A percentile compares a stretch with the other conserved stretches of the same genome.
Evolutionary conservation across 148 eudicot species (phyloP).

Genomic region (Persicaria maculosa): DNA sequence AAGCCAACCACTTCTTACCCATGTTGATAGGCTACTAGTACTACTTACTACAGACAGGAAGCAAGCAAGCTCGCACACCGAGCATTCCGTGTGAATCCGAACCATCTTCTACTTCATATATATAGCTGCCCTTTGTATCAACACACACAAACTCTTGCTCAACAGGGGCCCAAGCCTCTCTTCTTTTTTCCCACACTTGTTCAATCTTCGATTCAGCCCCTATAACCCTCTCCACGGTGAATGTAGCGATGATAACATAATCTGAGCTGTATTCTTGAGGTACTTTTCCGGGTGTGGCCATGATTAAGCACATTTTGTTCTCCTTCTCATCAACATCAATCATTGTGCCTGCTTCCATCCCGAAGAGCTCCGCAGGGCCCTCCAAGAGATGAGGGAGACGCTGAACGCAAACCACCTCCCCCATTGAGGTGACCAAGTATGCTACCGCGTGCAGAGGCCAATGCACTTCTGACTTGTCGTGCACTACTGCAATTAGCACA

Average conservation of each 20-base stretch:
- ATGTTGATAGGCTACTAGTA: no score
- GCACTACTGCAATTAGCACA: no score
- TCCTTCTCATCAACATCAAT: not conserved
- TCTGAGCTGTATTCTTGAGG: not conserved
- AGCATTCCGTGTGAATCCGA: not conserved
- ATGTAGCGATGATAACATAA: not conserved
- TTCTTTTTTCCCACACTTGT: not conserved
- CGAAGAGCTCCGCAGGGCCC: not conserved
- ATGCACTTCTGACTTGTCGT: not conserved
- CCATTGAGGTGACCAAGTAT: not conserved
- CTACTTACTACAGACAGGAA: no score
- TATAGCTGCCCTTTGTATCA: not conserved
- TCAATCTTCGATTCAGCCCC: not conserved
- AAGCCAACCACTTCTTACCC: no score
- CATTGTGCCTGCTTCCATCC: not conserved
- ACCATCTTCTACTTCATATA: not conserved
- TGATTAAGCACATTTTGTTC: not conserved
- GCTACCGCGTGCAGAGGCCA: not conserved
- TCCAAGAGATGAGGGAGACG: not conserved
- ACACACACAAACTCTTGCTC: not conserved
- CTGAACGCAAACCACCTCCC: not conserved
- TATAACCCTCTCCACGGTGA: not conserved
- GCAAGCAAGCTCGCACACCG: not conserved
- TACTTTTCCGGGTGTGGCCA: not conserved
- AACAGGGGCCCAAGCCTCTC: not conserved